A percentile compares a stretch with the other conserved stretches of the same genome.
Evolutionary conservation across 2,329 filamentous ascomycete species (phyloP).

Genomic region (Penicillium sp.): DNA sequence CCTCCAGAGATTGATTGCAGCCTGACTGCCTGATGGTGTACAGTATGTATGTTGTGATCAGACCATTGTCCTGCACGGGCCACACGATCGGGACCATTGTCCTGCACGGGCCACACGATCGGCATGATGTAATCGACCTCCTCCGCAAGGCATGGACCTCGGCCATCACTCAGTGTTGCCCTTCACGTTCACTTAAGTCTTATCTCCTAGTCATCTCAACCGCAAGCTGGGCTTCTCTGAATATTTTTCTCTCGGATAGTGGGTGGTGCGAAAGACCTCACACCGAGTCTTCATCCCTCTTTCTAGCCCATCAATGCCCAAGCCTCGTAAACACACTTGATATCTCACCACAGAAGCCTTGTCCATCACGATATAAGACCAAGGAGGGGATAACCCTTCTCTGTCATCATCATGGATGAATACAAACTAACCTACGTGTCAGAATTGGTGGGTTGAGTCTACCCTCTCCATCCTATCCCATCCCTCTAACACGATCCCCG

Average conservation of each 20-base stretch:
- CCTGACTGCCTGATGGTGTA: background rate
- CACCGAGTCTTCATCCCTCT: background rate
- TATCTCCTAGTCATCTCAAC: constrained; percentile 1
- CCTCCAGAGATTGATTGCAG: background rate
- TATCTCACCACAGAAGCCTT: background rate
- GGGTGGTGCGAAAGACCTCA: background rate
- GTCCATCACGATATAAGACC: background rate
- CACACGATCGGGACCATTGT: constrained; percentile 26
- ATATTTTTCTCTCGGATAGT: background rate
- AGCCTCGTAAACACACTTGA: constrained; percentile 4
- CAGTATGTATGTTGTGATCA: background rate
- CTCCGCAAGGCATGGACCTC: constrained; percentile 26
- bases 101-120: constrained; percentile 30
- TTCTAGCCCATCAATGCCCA: background rate
- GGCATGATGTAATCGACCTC: constrained; percentile 35
- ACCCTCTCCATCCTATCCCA: background rate
- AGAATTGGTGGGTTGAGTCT: constrained; percentile 30
- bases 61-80: constrained; percentile 19
- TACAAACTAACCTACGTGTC: constrained; percentile 69
- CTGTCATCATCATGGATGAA: constrained; percentile 61
- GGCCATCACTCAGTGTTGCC: constrained; percentile 21
- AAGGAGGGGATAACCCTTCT: constrained; percentile 41
- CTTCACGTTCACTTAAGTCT: constrained; percentile 26
- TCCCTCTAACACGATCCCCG: constrained; percentile 8
- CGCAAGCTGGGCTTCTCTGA: background rate